Conservation (phyloP, 768 basidiomycete genomes). For the Thelephora aurantiotincta region DNA sequence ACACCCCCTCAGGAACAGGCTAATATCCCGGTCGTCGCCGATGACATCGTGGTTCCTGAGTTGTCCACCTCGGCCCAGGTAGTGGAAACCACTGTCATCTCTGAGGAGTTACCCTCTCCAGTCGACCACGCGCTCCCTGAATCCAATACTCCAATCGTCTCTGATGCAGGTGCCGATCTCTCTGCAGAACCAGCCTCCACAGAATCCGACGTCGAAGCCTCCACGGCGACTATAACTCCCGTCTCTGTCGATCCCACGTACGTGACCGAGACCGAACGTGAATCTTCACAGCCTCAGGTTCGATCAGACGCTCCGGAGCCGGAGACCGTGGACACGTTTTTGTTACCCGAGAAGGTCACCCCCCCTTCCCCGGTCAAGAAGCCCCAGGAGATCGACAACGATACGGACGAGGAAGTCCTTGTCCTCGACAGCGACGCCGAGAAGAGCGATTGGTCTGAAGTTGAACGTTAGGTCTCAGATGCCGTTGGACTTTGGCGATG, state of each 20-base stretch:
- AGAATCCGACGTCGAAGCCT: neutral
- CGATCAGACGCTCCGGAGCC: neutral
- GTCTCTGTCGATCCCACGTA: neutral
- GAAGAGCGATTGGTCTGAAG: neutral
- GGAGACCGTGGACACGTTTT: neutral
- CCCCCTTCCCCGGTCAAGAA: neutral
- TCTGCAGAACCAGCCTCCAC: neutral
- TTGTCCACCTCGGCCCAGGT: neutral
- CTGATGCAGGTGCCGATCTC: neutral
- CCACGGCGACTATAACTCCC: neutral
- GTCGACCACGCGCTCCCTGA: neutral
- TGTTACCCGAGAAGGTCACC: neutral
- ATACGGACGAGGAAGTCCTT: neutral
- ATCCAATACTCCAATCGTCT: neutral
- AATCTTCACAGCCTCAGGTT: neutral
- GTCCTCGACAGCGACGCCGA: neutral
- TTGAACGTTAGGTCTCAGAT: neutral
- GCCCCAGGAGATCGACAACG: neutral
- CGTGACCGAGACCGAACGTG: neutral
- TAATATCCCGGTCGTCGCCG: neutral
- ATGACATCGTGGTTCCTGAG: neutral
- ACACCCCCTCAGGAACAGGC: neutral
- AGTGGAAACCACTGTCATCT: neutral
- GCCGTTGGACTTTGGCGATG: too few species aligned
- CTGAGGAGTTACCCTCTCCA: neutral